Conservation (phyloP, 2,329 filamentous ascomycete genomes). For the Xylaria sp. region DNA sequence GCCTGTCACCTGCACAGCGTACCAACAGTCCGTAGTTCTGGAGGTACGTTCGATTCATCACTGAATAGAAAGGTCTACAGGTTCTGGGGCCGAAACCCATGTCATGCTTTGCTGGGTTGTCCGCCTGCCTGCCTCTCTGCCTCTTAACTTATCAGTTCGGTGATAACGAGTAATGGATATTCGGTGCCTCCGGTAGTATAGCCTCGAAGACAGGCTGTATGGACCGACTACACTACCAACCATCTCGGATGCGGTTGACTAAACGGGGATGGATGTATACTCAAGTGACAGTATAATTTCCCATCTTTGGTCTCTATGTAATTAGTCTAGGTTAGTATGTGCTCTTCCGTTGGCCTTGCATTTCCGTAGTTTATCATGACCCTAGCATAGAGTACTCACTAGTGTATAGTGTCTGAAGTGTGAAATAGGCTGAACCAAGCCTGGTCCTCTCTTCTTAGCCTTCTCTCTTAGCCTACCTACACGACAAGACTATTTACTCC, state of each 20-base stretch:
- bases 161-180: not conserved
- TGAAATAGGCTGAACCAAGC: constrained; percentile 4
- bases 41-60: not conserved
- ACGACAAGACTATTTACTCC: not conserved
- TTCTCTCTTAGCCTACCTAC: too few species aligned
- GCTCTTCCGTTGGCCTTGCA: not conserved
- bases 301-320: not conserved
- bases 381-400: not conserved
- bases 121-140: not conserved
- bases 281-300: not conserved
- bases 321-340: not conserved
- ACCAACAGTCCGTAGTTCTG: not conserved
- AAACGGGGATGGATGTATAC: not conserved
- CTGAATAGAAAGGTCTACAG: not conserved
- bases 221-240: not conserved
- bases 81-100: not conserved
- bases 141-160: constrained; percentile 3
- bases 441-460: not conserved
- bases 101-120: not conserved
- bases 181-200: not conserved
- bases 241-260: constrained; percentile 7
- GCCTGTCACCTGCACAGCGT: not conserved
- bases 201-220: constrained; percentile 1
- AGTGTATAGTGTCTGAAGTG: not conserved
- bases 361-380: not conserved